Evolutionary conservation across 2,329 filamentous ascomycete species (phyloP).

Genomic region (Bipolaris bicolor): DNA sequence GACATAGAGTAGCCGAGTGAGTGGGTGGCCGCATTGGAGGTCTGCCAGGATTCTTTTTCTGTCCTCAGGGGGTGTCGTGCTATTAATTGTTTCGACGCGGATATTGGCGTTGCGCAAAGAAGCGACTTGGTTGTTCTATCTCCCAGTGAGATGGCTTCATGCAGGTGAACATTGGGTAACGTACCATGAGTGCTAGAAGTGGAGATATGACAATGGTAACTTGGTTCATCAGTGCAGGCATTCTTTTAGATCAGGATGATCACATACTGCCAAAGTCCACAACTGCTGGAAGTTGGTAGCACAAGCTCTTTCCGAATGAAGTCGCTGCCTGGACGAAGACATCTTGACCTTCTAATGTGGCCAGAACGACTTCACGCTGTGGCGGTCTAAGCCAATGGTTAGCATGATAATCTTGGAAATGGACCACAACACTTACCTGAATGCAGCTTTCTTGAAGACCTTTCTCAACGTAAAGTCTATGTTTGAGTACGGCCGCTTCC

Average conservation of each 20-base stretch:
- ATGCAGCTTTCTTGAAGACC: constrained; percentile 75
- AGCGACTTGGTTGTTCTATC: constrained; percentile 87
- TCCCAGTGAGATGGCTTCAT: constrained; percentile 11
- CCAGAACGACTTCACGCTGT: constrained; percentile 85
- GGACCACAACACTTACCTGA: constrained; percentile 61
- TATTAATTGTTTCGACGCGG: constrained; percentile 84
- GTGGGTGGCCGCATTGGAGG: constrained; percentile 84
- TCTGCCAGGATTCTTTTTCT: constrained; percentile 76
- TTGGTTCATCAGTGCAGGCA: constrained; percentile 45
- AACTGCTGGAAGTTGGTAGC: constrained; percentile 89
- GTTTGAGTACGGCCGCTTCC: constrained; percentile 55
- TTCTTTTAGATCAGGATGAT: background rate
- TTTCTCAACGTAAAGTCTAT: constrained; percentile 75
- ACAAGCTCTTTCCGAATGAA: constrained; percentile 90
- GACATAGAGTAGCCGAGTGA: constrained; percentile 84
- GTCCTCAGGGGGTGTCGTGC: constrained; percentile 71
- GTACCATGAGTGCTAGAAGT: constrained; percentile 84
- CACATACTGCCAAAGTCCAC: constrained; percentile 81
- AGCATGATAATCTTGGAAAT: background rate
- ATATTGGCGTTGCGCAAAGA: constrained; percentile 76
- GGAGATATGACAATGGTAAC: constrained; percentile 92
- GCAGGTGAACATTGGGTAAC: constrained; percentile 14
- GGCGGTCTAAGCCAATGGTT: constrained; percentile 65
- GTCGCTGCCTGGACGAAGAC: constrained; percentile 92
- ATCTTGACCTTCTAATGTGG: constrained; percentile 82